Evolutionary conservation across 2,329 filamentous ascomycete genomes (phyloP), one percentile per base, ranked within the genome.

Genomic region (Xylariomycetidae sp.): DNA sequence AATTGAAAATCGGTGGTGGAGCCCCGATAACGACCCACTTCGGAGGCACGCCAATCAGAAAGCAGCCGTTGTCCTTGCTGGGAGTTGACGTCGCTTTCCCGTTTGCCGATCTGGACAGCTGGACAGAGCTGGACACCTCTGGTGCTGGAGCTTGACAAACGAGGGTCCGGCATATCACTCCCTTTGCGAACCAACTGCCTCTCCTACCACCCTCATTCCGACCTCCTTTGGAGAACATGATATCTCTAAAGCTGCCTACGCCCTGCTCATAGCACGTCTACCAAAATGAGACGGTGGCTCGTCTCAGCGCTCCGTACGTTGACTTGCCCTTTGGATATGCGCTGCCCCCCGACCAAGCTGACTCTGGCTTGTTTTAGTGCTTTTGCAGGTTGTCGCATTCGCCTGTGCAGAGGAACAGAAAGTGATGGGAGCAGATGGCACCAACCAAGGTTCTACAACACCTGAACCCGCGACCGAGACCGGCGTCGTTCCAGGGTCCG

Each of bases 261-360:
- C 45, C 38, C 54, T 53, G 52, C 53, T 48, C 46, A 39, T 56
- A 56, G 52, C 51, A 51, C 32, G 51, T 34, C 40, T 37, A 19
- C 31, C 35, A 54, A 33, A 31, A 57, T 57, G 54, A 55, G 49
- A 39, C 46, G 35, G 46, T 56, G 46, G 46, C 42, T 53, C 39
- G 40, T 53, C 43, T 53, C 50, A 32, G 44, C 41, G 25, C 44
- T 57, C 43, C 46, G 54, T 58, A 53, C 1, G 54, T 53, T 36
- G 20, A 15, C 10, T 12, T 39, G 20, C 14, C 22, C 26, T 37
- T 25, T 18, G 28, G 35, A 16, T 19, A 25, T 29, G 15, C 33
- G 14, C 9, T n/a, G n/a, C 19, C 25, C 12, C 18, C 13, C 16
- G 22, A 32, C 7, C 10, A 26, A 25, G 25, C 45, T 41, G 27